Evolutionary conservation across 2,329 filamentous ascomycete genomes (phyloP).

Genomic region (Talaromyces amestolkiae): DNA sequence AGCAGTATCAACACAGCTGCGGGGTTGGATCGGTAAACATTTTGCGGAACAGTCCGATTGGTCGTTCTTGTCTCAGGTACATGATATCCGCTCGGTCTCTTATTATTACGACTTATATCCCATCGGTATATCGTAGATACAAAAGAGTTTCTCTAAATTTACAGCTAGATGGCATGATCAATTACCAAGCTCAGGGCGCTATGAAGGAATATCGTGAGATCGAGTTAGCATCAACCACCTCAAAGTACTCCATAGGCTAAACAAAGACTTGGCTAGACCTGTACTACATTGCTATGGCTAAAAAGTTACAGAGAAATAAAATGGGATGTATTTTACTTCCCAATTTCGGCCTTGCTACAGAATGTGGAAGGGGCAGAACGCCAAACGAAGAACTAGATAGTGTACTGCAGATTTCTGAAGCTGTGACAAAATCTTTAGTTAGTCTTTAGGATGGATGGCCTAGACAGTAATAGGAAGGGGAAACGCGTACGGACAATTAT

Average conservation of each 20-base stretch:
- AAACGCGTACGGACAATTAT: not conserved
- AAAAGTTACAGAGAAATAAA: too few relatives aligned
- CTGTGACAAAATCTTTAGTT: not conserved
- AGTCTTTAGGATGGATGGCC: not conserved
- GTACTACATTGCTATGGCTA: not conserved
- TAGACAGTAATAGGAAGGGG: not conserved
- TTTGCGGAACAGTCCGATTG: constrained; percentile 4
- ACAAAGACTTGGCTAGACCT: not conserved
- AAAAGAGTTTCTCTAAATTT: not conserved
- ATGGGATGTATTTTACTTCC: constrained; percentile 19
- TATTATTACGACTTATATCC: too few relatives aligned
- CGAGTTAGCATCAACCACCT: not conserved
- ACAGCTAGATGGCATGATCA: not conserved
- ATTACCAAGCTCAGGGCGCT: not conserved
- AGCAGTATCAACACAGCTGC: not conserved
- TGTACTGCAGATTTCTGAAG: not conserved
- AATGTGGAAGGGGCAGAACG: constrained; percentile 38
- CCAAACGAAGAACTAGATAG: constrained; percentile 24
- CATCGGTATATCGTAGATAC: not conserved
- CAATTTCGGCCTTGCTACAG: constrained; percentile 42
- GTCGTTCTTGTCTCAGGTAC: not conserved
- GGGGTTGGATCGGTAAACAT: constrained; percentile 3
- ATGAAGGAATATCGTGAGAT: not conserved
- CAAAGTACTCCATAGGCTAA: not conserved
- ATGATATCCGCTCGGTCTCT: not conserved